Conservation (phyloP, 164 flowering plant genomes). For the Aristolochia californica region DNA sequence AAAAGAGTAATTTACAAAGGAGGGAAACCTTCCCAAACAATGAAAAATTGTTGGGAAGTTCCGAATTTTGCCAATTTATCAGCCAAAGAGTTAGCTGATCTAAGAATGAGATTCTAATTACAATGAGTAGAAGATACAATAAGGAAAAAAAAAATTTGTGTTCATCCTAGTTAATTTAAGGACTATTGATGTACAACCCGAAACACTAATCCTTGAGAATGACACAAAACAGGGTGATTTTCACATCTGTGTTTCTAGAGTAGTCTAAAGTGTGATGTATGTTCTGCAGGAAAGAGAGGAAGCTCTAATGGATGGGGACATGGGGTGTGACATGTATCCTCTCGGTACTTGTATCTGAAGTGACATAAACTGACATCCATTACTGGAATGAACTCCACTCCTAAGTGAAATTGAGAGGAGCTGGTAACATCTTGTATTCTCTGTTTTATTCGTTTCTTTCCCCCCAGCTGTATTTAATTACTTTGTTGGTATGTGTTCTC, state of each 20-base stretch:
- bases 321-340: neutral
- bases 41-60: too few relatives aligned
- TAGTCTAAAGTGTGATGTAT: neutral
- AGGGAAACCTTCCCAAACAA: too few relatives aligned
- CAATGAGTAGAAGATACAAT: too few relatives aligned
- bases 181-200: too few relatives aligned
- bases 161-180: too few relatives aligned
- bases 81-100: too few relatives aligned
- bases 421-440: constrained; percentile 1
- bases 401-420: neutral
- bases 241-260: neutral
- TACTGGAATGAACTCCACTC: neutral
- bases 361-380: neutral
- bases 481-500: neutral
- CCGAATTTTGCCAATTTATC: too few relatives aligned
- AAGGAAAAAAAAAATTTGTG: too few relatives aligned
- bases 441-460: neutral
- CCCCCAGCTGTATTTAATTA: neutral
- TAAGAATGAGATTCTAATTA: too few relatives aligned
- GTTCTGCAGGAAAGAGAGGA: neutral
- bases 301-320: neutral
- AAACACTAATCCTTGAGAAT: too few relatives aligned
- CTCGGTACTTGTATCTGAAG: constrained; percentile 1
- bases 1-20: too few relatives aligned
- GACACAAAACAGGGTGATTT: too few relatives aligned